Base-by-base conservation (phyloP, 2,329 filamentous ascomycete species). In the Aspergillus pseudoterreus region DNA sequence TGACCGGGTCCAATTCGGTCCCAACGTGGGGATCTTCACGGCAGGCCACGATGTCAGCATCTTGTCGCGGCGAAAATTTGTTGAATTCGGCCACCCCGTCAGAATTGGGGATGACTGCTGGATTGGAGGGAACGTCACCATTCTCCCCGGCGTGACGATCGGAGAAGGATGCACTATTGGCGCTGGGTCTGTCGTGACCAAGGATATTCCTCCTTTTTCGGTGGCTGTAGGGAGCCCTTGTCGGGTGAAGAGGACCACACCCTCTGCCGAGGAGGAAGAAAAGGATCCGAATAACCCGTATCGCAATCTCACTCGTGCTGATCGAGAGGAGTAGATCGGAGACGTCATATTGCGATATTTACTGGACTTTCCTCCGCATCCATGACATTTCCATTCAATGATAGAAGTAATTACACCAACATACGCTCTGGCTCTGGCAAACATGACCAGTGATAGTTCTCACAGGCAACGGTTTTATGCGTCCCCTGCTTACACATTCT, bases 21-120 rank as follows among this genome's bases (percentile, higher is more conserved):
- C 79, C 0, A 77, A 78, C 24, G 78, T 82, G 1, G 70, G 67
- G 48, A 79, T 82, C 33, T 78, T 78, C 51, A 75, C 75, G 0
- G 80, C 78, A 0, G 78, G 76, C 10, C 80, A 82, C 54, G 78
- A 82, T 56, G 73, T 72, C 0, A 76, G 77, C 41, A 72, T 82
- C 4, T 67, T 74, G 39, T 75, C 71, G 19, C 71, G 78, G 1
- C 64, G 74, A 12, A 75, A 77, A 6, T 72, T 75, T 33, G 67
- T 81, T 30, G 79, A 82, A 52, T 81, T 76, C 47, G 76, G 75
- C 0, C 67, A 71, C 22, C 73, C 73, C 0, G 72, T 82, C 0
- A 68, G 64, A 4, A 77, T 82, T 43, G 78, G 75, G 2, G 63
- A 75, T 32, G 75, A 77, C 33, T 77, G 71, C 56, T 75, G 78